Percentiles rank a stretch among this genome's conserved stretches.
Conservation (phyloP, 2,329 filamentous ascomycete genomes). For the Bipolaris victoriae region DNA sequence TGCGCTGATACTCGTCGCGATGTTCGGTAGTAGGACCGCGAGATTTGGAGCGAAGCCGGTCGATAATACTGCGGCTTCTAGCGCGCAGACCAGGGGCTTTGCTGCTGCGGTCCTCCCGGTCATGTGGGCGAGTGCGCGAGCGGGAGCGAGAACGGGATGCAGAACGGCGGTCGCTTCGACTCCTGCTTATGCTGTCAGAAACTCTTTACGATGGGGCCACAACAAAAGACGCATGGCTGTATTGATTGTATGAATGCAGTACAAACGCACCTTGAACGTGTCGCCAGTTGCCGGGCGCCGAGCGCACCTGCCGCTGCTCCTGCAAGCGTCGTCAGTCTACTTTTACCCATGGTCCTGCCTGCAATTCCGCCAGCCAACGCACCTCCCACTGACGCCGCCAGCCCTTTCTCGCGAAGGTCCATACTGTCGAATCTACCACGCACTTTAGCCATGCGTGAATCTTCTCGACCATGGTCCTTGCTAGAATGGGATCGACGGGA, state of each 20-base stretch:
- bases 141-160: constrained; percentile 26
- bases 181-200: constrained; percentile 18
- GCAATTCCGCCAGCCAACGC: constrained; percentile 48
- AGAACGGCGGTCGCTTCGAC: constrained; percentile 26
- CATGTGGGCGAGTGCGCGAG: constrained; percentile 24
- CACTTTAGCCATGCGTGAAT: constrained; percentile 39
- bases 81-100: constrained; percentile 26
- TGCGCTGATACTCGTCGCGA: constrained; percentile 20
- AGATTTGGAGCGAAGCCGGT: constrained; percentile 35
- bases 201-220: background rate
- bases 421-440: constrained; percentile 46
- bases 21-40: constrained; percentile 9
- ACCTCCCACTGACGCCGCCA: constrained; percentile 48
- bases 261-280: constrained; percentile 22
- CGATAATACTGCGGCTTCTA: constrained; percentile 35
- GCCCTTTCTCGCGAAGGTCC: constrained; percentile 40
- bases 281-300: constrained; percentile 36
- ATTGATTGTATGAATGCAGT: too few relatives aligned
- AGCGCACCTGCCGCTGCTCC: constrained; percentile 46
- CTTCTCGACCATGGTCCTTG: constrained; percentile 40
- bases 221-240: background rate
- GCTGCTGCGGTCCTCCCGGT: constrained; percentile 23
- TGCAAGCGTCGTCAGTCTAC: constrained; percentile 47
- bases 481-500: constrained; percentile 36
- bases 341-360: constrained; percentile 40